Evolutionary conservation across 345 rosid species (phyloP).

Genomic region (Draba incana): DNA sequence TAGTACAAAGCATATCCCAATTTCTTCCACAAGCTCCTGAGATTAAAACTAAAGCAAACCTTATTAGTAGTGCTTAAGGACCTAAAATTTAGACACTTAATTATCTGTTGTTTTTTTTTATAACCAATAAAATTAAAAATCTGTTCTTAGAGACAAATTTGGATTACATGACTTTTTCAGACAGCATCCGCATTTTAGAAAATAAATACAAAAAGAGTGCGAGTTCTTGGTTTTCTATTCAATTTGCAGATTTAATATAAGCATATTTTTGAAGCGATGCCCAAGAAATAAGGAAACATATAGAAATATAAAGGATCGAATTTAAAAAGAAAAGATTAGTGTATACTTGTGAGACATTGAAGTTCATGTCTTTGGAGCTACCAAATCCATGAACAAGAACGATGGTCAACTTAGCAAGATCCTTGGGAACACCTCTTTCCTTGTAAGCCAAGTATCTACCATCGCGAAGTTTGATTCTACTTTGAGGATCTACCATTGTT

Average conservation of each 20-base stretch:
- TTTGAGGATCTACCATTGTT: constrained; percentile 32
- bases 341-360: constrained; percentile 70
- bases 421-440: constrained; percentile 74
- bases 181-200: background rate
- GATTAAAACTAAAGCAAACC: constrained; percentile 47
- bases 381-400: constrained; percentile 90
- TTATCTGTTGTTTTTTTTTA: too few species aligned
- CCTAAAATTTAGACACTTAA: too few species aligned
- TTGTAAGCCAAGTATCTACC: constrained; percentile 81
- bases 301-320: background rate
- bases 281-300: background rate
- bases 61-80: constrained; percentile 18
- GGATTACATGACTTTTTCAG: constrained; percentile 6
- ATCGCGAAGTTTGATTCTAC: constrained; percentile 66
- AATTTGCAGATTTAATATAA: background rate
- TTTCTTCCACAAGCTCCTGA: constrained; percentile 72
- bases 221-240: background rate
- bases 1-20: constrained; percentile 66
- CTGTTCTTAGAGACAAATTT: background rate
- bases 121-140: background rate
- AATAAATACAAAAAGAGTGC: background rate
- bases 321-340: constrained; percentile 6
- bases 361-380: constrained; percentile 93
- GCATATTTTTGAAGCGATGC: background rate
- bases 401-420: constrained; percentile 60